Base-by-base conservation (phyloP, 129 eudicot species). In the Chrysanthemum seticuspe region DNA sequence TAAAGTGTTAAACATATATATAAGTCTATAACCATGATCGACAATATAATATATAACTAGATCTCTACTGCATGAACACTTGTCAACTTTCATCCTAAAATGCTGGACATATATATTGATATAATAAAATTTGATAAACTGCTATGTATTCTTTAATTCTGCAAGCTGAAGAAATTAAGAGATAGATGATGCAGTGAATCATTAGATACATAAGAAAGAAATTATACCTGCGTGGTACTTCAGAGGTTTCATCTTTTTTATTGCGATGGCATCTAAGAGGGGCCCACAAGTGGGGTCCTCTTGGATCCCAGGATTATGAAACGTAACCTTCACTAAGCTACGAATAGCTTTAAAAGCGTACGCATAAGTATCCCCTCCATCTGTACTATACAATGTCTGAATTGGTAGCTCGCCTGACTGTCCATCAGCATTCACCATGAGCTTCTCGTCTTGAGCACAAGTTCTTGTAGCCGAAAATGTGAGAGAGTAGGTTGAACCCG, bases 261-360 rank as follows among this genome's bases (percentile, higher is more conserved):
- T 88, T 13, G 96, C 91, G 79, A 88, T 72, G 70, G 86, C 83
- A 81, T 88, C 91, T 71, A 88, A 59, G 2, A 88, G 83, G 1
- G 96, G 91, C 31, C 96, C 96, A 83, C 96, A 88, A 3, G 91
- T 63, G 0, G 91, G 91, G 66, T 88, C 91, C 67, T 88, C 96
- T 74, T 88, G 96, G 51, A 78, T 61, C 53, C 91, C 91, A 13
- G 89, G 87, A 15, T 88, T 88, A 60, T 50, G 88, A 64, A 88
- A 88, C 2, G 71, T 75, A 40, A 88, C 76, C 84, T 79, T 83
- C 62, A 81, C 91, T 54, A 40, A 5, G 45, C 10, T 40, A 40
- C 45, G 45, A 40, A 40, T 40, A 40, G 92, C 85, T 19, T 15
- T 68, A 67, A 87, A 87, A 52, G 81, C 92, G 80, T 78, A 87